Percentiles rank a stretch among this genome's conserved stretches.
phyloP scores from a whole-genome alignment of 331 rosid species.

The Acacia concinna region DNA sequence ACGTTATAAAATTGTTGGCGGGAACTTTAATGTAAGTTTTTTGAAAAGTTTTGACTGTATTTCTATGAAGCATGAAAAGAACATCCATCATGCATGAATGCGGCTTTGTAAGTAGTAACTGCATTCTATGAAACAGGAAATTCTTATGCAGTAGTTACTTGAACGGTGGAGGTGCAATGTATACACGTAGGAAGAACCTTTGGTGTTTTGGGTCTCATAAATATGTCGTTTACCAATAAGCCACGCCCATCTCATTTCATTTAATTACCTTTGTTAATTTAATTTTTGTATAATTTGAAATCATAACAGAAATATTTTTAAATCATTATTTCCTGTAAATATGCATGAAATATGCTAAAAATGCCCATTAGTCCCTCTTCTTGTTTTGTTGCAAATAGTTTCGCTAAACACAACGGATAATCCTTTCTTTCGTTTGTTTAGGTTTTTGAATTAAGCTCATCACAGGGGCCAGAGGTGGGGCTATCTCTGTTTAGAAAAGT shows the following conservation, averaged over 20 bases:
- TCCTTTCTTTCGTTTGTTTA: conserved; percentile 38
- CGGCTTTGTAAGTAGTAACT: background rate
- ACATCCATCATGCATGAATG: background rate
- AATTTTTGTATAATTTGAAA: background rate
- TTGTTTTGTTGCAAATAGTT: conserved; percentile 15
- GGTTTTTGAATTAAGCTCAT: conserved; percentile 91
- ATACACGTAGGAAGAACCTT: background rate
- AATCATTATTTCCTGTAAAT: conserved; percentile 23
- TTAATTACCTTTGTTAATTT: background rate
- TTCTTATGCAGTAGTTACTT: background rate
- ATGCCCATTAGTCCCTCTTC: background rate
- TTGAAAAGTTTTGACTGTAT: background rate
- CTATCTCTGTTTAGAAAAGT: conserved; percentile 91
- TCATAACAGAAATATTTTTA: background rate
- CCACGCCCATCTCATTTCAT: conserved; percentile 8
- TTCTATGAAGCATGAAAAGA: background rate
- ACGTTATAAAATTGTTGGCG: background rate
- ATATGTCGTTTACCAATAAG: background rate
- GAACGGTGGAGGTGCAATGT: background rate
- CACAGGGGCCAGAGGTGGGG: conserved; percentile 89
- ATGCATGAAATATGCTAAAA: conserved; percentile 17
- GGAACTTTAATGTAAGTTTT: background rate
- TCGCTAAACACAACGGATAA: conserved; percentile 13
- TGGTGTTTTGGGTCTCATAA: background rate
- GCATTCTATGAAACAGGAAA: background rate